phyloP scores from a whole-genome alignment of 148 eudicot species.

The Dianthus caryophyllus region DNA sequence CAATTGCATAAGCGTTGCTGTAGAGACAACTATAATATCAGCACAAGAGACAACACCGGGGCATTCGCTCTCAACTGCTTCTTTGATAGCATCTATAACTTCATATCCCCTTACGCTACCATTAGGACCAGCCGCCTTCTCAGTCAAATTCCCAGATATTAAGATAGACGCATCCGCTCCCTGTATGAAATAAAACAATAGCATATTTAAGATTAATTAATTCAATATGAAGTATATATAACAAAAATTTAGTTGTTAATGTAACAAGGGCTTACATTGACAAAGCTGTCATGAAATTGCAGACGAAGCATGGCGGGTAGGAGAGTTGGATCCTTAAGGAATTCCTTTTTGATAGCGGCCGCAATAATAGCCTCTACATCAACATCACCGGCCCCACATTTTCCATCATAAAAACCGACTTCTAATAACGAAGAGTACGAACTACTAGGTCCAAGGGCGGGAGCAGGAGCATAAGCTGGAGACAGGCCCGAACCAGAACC shows the following conservation, averaged over 20 bases:
- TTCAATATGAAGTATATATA: not conserved
- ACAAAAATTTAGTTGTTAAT: too few relatives aligned
- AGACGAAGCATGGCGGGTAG: slow-evolving; percentile 12
- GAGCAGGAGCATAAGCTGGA: not conserved
- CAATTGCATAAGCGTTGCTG: slow-evolving; percentile 30
- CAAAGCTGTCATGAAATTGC: slow-evolving; percentile 58
- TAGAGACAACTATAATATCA: slow-evolving; percentile 14
- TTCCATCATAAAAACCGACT: slow-evolving; percentile 39
- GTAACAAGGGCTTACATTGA: slow-evolving; percentile 29
- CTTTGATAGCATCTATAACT: slow-evolving; percentile 9
- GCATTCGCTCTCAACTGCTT: not conserved
- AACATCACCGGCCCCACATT: slow-evolving; percentile 16
- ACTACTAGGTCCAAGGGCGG: not conserved
- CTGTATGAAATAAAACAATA: not conserved
- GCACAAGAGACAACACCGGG: slow-evolving; percentile 16
- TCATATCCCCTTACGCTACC: slow-evolving; percentile 10
- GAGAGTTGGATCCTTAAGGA: slow-evolving; percentile 9
- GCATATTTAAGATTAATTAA: not conserved
- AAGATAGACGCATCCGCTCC: slow-evolving; percentile 20
- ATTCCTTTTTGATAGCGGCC: slow-evolving; percentile 13
- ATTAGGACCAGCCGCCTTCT: slow-evolving; percentile 11
- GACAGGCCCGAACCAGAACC: not conserved
- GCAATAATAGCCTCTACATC: slow-evolving; percentile 37
- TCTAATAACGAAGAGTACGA: slow-evolving; percentile 1
- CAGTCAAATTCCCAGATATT: slow-evolving; percentile 2